Conservation (phyloP, 1,284 basidiomycete genomes). For the Fomitopsis palustris region DNA sequence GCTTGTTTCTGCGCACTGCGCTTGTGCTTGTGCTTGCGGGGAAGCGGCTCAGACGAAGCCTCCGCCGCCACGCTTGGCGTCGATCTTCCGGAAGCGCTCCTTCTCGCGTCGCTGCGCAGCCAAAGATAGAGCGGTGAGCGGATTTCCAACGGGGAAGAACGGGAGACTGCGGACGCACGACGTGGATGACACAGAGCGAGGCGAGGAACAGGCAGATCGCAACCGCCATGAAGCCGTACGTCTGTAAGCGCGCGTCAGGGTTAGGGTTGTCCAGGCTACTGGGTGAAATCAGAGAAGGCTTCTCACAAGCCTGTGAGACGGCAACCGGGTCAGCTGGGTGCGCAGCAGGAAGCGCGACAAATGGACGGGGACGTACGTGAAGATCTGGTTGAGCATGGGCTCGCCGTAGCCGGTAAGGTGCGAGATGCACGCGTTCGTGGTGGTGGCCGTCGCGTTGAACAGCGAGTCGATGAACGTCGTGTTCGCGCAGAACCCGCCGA, state of each 20-base stretch:
- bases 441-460: constrained; percentile 39
- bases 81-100: constrained; percentile 82
- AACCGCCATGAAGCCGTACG: constrained; percentile 84
- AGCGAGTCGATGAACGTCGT: constrained; percentile 42
- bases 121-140: constrained; percentile 1
- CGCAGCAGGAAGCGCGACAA: background rate
- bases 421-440: constrained; percentile 50
- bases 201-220: constrained; percentile 71
- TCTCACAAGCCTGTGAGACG: constrained; percentile 17
- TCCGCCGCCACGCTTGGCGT: constrained; percentile 77
- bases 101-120: constrained; percentile 62
- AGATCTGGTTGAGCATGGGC: constrained; percentile 70
- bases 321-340: background rate
- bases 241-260: constrained; percentile 16
- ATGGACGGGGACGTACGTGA: constrained; percentile 55
- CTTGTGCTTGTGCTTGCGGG: no score
- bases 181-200: constrained; percentile 81
- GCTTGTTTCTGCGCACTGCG: background rate
- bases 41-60: constrained; percentile 70
- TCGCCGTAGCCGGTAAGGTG: constrained; percentile 66
- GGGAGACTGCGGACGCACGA: constrained; percentile 38
- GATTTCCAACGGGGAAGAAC: background rate
- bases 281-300: background rate
- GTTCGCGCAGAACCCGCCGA: constrained; percentile 61
- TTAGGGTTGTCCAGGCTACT: background rate